Percentiles rank a stretch among this genome's conserved stretches.
These are phyloP conservation scores for Pseudopyricularia cyperi DNA, from an alignment of 2,329 filamentous ascomycete species.

Conservation along the genomic window DNA sequence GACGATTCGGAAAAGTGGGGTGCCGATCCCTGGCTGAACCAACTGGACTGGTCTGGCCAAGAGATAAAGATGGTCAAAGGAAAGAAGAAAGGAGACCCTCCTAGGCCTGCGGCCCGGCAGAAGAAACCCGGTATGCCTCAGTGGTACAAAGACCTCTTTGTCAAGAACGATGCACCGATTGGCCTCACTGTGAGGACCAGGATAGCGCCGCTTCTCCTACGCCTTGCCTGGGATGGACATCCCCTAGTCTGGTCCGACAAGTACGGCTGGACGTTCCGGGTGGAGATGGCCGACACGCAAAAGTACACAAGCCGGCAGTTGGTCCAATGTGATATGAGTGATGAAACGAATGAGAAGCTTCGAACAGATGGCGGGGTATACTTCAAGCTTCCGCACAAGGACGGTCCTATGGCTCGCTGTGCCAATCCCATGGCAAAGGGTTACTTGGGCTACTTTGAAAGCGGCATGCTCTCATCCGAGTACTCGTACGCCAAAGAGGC, in stretches of 20 bases:
- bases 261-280: conserved; percentile 85
- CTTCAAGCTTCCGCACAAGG: conserved; percentile 93
- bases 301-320: conserved; percentile 63
- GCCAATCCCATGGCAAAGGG: conserved; percentile 81
- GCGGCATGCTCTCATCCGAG: conserved; percentile 74
- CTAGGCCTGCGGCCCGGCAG: conserved; percentile 65
- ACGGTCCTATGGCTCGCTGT: conserved; percentile 76
- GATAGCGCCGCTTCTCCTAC: conserved; percentile 72
- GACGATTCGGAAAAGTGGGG: conserved; percentile 54
- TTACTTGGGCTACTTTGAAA: conserved; percentile 84
- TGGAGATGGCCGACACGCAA: conserved; percentile 45
- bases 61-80: conserved; percentile 84
- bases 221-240: conserved; percentile 76
- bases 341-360: conserved; percentile 56
- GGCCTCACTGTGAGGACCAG: conserved; percentile 75
- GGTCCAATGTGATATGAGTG: conserved; percentile 59
- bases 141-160: conserved; percentile 90
- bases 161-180: conserved; percentile 54
- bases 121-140: conserved; percentile 90
- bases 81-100: conserved; percentile 74
- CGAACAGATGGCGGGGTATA: conserved; percentile 60
- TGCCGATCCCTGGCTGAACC: conserved; percentile 79
- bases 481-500: conserved; percentile 87
- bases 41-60: conserved; percentile 93
- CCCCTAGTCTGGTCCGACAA: conserved; percentile 89